Evolutionary conservation across 179 eudicot species (phyloP).

Genomic region (Heliamphora pulchella): DNA sequence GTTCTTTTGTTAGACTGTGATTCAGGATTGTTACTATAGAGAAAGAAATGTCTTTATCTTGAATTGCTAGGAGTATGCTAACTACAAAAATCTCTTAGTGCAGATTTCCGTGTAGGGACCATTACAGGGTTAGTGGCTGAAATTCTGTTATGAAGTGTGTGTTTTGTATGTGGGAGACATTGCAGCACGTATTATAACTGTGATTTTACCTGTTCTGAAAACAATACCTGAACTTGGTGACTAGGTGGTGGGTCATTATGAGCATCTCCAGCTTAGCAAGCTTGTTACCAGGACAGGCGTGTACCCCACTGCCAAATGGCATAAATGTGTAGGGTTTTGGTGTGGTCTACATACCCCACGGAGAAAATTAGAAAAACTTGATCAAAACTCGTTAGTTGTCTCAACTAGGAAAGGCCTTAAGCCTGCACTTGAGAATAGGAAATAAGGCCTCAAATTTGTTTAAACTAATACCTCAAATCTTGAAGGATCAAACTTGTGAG

Average conservation of each 20-base stretch:
- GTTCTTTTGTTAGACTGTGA: background rate
- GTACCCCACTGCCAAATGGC: constrained; percentile 71
- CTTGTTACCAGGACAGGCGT: constrained; percentile 67
- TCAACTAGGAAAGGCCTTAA: background rate
- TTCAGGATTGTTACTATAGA: background rate
- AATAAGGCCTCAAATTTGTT: background rate
- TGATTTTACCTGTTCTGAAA: background rate
- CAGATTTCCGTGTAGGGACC: constrained; percentile 12
- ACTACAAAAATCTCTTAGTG: background rate
- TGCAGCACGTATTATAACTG: constrained; percentile 1
- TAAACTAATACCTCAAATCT: constrained; percentile 39
- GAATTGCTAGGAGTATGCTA: constrained; percentile 5
- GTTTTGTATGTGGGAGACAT: constrained; percentile 5
- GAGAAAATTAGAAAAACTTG: background rate
- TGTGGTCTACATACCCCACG: constrained; percentile 29
- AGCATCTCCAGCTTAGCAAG: constrained; percentile 68
- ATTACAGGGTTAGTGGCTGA: background rate
- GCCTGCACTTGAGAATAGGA: background rate
- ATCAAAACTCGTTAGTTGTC: background rate
- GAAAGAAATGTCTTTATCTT: constrained; percentile 1
- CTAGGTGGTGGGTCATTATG: constrained; percentile 48
- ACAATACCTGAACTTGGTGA: constrained; percentile 55
- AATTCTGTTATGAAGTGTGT: background rate
- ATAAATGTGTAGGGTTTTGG: constrained; percentile 61
- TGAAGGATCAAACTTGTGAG: constrained; percentile 41